Base-by-base conservation (phyloP, 2,329 filamentous ascomycete genomes). In the Talaromyces islandicus region DNA sequence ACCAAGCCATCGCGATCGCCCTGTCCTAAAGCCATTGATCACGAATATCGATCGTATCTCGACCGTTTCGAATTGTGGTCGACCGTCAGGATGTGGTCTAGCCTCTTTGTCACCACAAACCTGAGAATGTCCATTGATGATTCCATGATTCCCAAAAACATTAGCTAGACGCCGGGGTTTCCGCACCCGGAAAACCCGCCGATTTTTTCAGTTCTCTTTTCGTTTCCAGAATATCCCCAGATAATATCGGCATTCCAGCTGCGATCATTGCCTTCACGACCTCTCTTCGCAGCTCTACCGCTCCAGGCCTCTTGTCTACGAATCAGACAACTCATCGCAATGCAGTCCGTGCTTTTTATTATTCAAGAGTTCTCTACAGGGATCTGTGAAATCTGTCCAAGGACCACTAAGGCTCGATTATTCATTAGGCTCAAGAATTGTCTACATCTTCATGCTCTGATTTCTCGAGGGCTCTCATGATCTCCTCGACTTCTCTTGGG, bases 401-500 rank as follows among this genome's bases (percentile, higher is more conserved):
- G 10, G 41, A 21, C 19, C 19, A 24, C 48, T 3, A 27, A 17
- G 12, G 24, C 24, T 29, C 12, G 25, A 10, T 29, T 27, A 29
- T 52, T n/a, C 4, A 52, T 52, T 14, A 24, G 21, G 11, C 43
- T 46, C 43, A 24, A 24, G 19, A 21, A 29, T 29, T 11, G 19
- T 52, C 21, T 25, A 29, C 27, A 52, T 60, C 55, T 35, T 66
- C 64, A 19, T 56, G 64, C 58, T 81, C 86, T 10, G 87, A 90
- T 70, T 88, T 83, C 65, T 90, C 85, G 52, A 91, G 70, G 2
- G 82, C 86, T 62, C 76, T 80, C 43, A 91, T 71, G 51, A 88
- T 84, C 64, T 88, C 85, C 63, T 92, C 88, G 53, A 91, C 84
- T 72, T 91, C 88, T 59, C 81, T 83, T 9, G 92, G 91, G 71